These are phyloP conservation scores for Dendrostoma leiphaemia DNA, from an alignment of 2,329 filamentous ascomycete species.

Conservation along the genomic window DNA sequence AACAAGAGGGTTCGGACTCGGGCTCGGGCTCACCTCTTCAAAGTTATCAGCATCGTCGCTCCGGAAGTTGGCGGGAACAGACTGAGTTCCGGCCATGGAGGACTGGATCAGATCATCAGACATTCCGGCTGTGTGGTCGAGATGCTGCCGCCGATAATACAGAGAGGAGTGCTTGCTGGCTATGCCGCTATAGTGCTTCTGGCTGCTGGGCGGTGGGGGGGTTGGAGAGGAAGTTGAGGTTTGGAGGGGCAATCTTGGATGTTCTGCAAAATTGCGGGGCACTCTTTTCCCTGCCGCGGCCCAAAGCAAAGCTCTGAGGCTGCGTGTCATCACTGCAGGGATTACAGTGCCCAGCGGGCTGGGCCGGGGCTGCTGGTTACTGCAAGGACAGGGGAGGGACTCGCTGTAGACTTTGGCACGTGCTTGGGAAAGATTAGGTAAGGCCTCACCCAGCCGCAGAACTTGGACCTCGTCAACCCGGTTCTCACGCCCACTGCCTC, in stretches of 20 bases:
- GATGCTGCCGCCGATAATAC: too few relatives aligned
- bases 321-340: background rate
- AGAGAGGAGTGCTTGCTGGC: background rate
- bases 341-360: too few relatives aligned
- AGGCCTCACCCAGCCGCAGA: background rate
- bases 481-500: background rate
- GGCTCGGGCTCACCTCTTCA: slow-evolving; percentile 48
- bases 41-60: slow-evolving; percentile 54
- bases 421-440: background rate
- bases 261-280: background rate
- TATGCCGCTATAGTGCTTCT: too few relatives aligned
- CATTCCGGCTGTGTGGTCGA: too few relatives aligned
- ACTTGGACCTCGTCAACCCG: background rate
- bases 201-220: too few relatives aligned
- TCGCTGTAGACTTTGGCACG: too few relatives aligned
- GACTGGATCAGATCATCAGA: slow-evolving; percentile 13
- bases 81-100: slow-evolving; percentile 25
- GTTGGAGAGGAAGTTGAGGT: background rate
- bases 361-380: too few relatives aligned
- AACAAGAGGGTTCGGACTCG: too few relatives aligned
- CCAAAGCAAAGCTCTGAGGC: too few relatives aligned
- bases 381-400: background rate
- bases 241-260: slow-evolving; percentile 9
- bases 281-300: background rate
- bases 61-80: slow-evolving; percentile 56